Conservation (phyloP, 225 moss, liverwort and hornwort genomes). For the Bryoerythrophyllum caledonicum region DNA sequence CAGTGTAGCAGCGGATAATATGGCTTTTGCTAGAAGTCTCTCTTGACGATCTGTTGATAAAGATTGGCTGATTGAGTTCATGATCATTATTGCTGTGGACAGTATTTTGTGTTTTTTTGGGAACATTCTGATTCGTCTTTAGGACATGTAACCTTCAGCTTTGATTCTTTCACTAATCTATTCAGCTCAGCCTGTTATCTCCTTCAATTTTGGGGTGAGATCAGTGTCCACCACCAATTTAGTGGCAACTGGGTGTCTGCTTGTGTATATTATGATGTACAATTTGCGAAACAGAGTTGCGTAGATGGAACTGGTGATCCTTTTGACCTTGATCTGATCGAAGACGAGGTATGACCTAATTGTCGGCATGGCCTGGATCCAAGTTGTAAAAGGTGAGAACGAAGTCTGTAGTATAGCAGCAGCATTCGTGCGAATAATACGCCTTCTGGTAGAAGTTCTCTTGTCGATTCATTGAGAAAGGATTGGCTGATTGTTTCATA, state of each 20-base stretch:
- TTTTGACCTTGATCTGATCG: slow-evolving; percentile 13
- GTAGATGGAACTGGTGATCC: neutral
- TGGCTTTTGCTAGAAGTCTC: too few relatives aligned
- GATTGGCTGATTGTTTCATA: neutral
- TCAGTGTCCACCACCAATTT: neutral
- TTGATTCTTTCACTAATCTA: neutral
- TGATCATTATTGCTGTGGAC: neutral
- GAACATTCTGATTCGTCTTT: neutral
- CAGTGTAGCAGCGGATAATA: too few relatives aligned
- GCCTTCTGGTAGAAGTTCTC: neutral
- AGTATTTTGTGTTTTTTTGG: neutral
- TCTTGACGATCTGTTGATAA: too few relatives aligned
- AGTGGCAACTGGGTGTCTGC: neutral
- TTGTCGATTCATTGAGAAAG: neutral
- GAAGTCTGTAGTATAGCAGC: neutral
- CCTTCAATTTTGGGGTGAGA: neutral
- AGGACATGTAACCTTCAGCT: neutral
- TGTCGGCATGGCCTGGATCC: slow-evolving; percentile 1
- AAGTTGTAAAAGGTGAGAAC: slow-evolving; percentile 1
- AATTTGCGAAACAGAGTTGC: neutral
- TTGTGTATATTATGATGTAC: slow-evolving; percentile 15
- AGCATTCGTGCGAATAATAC: neutral
- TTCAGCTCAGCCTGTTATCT: neutral
- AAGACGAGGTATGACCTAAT: slow-evolving; percentile 11
- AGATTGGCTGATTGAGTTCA: neutral